Percentiles rank a stretch among this genome's conserved stretches.
phyloP scores from a whole-genome alignment of 2,329 filamentous ascomycete species.

The Ploettnerulaceae sp. region DNA sequence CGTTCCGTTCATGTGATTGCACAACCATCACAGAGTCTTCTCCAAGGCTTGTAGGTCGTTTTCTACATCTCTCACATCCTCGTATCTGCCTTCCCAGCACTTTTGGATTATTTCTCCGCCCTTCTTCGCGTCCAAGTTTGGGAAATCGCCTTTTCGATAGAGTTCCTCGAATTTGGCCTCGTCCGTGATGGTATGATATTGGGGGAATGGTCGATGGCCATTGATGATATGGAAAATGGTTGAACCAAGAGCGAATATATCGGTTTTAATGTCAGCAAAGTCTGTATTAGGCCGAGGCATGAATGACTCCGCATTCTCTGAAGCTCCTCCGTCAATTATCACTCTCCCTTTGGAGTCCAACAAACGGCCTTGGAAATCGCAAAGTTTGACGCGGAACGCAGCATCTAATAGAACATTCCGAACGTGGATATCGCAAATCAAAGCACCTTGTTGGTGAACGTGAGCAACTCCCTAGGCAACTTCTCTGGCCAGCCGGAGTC shows the following conservation, averaged over 20 bases:
- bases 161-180: not conserved
- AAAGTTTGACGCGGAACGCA: constrained; percentile 7
- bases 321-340: not conserved
- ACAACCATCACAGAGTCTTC: not conserved
- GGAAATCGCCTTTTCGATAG: not conserved
- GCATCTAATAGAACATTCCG: constrained; percentile 17
- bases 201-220: not conserved
- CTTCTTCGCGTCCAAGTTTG: not conserved
- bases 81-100: not conserved
- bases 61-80: not conserved
- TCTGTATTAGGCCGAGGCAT: not conserved
- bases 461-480: constrained; percentile 12
- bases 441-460: constrained; percentile 9
- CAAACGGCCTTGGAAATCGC: constrained; percentile 12
- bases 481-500: constrained; percentile 4
- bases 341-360: not conserved
- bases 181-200: not conserved
- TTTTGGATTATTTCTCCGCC: not conserved
- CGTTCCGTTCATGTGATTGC: no score
- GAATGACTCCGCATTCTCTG: not conserved
- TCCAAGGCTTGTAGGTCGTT: not conserved
- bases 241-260: not conserved
- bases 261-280: not conserved
- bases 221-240: not conserved
- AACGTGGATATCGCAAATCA: constrained; percentile 14